Conservation (phyloP, 805 yeast species). For the Saturnispora sanitii region DNA sequence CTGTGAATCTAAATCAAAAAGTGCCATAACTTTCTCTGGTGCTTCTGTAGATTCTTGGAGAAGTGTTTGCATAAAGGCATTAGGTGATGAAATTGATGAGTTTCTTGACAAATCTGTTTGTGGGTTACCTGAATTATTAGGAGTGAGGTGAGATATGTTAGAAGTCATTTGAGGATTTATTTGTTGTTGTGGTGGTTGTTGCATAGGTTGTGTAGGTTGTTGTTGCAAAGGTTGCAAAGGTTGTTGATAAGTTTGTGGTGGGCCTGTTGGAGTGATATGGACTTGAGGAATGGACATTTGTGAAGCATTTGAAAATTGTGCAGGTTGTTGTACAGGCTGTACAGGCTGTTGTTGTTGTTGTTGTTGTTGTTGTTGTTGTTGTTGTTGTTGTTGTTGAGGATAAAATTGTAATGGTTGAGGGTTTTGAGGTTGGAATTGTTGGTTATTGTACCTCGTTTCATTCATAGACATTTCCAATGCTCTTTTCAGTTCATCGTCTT, state of each 20-base stretch:
- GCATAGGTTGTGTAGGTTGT: background rate
- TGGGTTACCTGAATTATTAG: too few species aligned
- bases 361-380: background rate
- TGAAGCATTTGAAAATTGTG: constrained; percentile 1
- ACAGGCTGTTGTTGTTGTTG: background rate
- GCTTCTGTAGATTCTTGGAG: constrained; percentile 10
- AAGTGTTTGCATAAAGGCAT: background rate
- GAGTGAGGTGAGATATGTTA: background rate
- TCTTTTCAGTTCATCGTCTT: constrained; percentile 71
- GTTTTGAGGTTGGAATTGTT: constrained; percentile 6
- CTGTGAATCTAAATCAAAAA: constrained; percentile 67
- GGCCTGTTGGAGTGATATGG: constrained; percentile 10
- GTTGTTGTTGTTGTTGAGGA: constrained; percentile 7
- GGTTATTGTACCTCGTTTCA: constrained; percentile 43
- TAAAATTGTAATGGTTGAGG: constrained; percentile 2
- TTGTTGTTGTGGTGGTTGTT: constrained; percentile 2
- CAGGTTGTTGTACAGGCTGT: background rate
- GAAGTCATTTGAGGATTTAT: too few species aligned
- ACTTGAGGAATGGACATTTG: constrained; percentile 6
- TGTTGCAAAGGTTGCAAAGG: background rate
- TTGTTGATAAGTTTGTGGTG: constrained; percentile 14
- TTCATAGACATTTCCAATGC: constrained; percentile 66
- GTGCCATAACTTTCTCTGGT: constrained; percentile 53
- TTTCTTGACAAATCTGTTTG: constrained; percentile 12
- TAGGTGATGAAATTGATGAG: constrained; percentile 4